Base-by-base conservation (phyloP, 768 basidiomycete genomes). In the Collybiopsis luxurians region DNA sequence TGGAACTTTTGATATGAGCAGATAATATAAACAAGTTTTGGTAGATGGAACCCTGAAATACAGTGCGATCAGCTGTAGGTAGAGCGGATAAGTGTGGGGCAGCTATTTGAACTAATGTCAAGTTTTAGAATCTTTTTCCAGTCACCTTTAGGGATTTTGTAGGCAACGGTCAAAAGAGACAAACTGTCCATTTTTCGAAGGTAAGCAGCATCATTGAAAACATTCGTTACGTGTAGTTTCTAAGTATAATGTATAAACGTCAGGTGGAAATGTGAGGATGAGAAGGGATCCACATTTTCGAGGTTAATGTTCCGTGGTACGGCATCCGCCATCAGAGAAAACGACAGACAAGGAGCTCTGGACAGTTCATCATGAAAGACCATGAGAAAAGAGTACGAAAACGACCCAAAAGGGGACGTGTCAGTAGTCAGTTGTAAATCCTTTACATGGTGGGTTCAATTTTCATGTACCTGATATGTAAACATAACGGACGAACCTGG, bases 371-470 rank as follows among this genome's bases (percentile, higher is more conserved):
- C 90, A 17, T 83, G 80, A 60, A 89, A 79, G 4, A 78, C 67
- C 4, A 77, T 74, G 40, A 92, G 70, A 46, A 92, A 77, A 2
- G 82, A 74, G 51, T 77, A 59, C 7, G 79, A 79, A 65, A 92
- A 90, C 7, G 82, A 78, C 2, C 89, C 90, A 60, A 91, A 92
- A 0, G 72, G 77, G 0, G 76, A 64, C 27, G 78, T 80, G 61
- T 90, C 87, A 58, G 82, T 79, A 39, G 82, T 78, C 47, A 89
- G 66, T 72, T 92, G 89, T 13, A 90, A 59, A 4, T 90, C 90
- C 87, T 92, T 60, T 15, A 34, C 23, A 24, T 3, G 38, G 31
- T 6, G 13, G 13, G 11, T 27, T 4, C 1, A n/a, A n/a, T n/a
- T n/a, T n/a, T n/a, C n/a, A n/a, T 38, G 19, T n/a, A 26, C 21